phyloP scores from a whole-genome alignment of 345 rosid genomes.

The Hibiscus trionum region DNA sequence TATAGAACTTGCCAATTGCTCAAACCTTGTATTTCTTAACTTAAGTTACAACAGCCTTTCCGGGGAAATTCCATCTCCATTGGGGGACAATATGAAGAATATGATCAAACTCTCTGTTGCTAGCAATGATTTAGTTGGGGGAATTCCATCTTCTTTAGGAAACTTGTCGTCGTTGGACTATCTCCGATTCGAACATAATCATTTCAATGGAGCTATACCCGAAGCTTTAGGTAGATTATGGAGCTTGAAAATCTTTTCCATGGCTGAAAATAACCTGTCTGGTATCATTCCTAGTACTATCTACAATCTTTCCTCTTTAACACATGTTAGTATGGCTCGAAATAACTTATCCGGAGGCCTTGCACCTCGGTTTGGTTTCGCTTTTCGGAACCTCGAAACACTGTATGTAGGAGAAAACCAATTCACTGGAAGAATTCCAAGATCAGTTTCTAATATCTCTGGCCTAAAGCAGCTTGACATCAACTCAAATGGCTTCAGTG shows the following conservation, averaged over 20 bases:
- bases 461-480: slow-evolving; percentile 1
- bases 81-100: not conserved
- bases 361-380: slow-evolving; percentile 9
- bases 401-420: slow-evolving; percentile 12
- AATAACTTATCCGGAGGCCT: slow-evolving; percentile 14
- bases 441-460: slow-evolving; percentile 23
- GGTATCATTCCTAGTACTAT: slow-evolving; percentile 15
- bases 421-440: slow-evolving; percentile 24
- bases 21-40: not conserved
- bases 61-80: not conserved
- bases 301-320: slow-evolving; percentile 24
- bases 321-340: accelerated
- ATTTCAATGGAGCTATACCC: not conserved
- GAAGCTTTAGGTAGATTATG: not conserved
- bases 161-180: not conserved
- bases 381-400: slow-evolving; percentile 6
- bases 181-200: not conserved
- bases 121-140: not conserved
- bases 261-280: not conserved
- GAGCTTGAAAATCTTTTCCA: not conserved
- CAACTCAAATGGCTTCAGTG: not conserved
- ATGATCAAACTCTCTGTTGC: not conserved
- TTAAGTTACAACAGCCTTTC: not conserved
- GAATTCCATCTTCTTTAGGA: not conserved
- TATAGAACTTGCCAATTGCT: not conserved